Evolutionary conservation across 2,329 filamentous ascomycete genomes (phyloP), one percentile per base, ranked within the genome.

Genomic region (Albifimbria verrucaria): DNA sequence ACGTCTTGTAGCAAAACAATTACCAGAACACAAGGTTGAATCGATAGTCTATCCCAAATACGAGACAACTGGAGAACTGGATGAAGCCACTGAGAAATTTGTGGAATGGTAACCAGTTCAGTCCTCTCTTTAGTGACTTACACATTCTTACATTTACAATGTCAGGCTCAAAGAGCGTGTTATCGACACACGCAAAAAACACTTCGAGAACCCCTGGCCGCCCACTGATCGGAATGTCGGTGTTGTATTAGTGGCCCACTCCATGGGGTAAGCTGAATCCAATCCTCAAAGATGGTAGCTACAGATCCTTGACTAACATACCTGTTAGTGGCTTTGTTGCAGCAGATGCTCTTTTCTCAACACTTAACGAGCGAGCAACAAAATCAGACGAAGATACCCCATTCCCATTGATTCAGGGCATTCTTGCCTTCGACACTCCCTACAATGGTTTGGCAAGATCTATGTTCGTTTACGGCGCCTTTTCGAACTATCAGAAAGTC

Each of bases 341-440:
- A 7, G 88, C 88, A 2, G 91, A 96, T 60, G 81, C 88, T 0
- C 78, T 95, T n/a, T 82, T 94, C 59, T 80, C 87, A 23, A 79
- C 91, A 42, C 66, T 89, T 43, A 81, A 85, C 55, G 89, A 90
- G 59, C 77, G 84, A 55, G 77, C 80, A 0, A 65, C 59, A 36
- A 64, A 67, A n/a, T 57, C 59, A 1, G 62, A 69, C 7, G 59
- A 60, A 1, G 54, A 61, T 2, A 78, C 85, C 48, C 83, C 91
- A 68, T 95, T 95, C 68, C 91, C 91, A 0, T 82, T 89, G 51
- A 87, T 95, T 54, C 87, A 90, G 63, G 91, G 88, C 48, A 78
- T 95, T 17, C 77, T 95, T 28, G 84, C 90, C 7, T 94, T 94
- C 62, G 91, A 96, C 69, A 96, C 92, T 0, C 92, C 92, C 0